Evolutionary conservation across 306 rosid species (phyloP), one percentile per base, ranked within the genome.

Genomic region (Begonia loranthoides): DNA sequence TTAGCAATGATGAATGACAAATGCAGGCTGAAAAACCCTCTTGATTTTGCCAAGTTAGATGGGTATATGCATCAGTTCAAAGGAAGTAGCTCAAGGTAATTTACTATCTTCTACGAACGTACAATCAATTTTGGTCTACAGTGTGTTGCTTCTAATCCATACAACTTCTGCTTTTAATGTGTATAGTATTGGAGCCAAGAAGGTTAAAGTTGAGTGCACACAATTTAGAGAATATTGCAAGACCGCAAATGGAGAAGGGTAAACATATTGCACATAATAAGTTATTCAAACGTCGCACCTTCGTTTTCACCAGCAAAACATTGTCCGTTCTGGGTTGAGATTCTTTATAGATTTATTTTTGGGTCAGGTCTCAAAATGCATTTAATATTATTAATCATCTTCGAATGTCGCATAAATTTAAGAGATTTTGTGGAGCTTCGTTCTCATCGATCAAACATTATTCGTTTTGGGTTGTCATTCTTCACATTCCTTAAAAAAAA

Each of bases 41-140:
- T 58, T 46, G 96, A 88, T 68, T 88, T 84, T 52, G 67, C 69
- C 54, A 84, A 77, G 73, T 56, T 88, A 56, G 95, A 88, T 62
- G 67, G 60, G 54, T 63, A 62, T 8, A 81, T 88, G 88, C 97
- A 88, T 56, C 95, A 88, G 58, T 76, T 88, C 73, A 88, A 75
- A 71, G 97, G 97, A 69, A 88, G 97, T 63, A 88, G 88, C 76
- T 76, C 97, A 64, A 88, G 95, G 95, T 84, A 73, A 41, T 12
- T 5, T 19, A 21, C 12, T 10, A 21, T 13, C 4, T 2, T 28
- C 6, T 28, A 28, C 5, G 1, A 28, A 28, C 2, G 2, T 19
- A 19, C 2, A 2, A 22, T 24, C 10, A 44, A 13, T 28, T 67
- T 2, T 15, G 51, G 80, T 55, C 76, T 68, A 76, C 70, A 50